Percentiles rank a stretch among this genome's conserved stretches.
These are phyloP conservation scores for Cyberlindnera sargentensis DNA, from an alignment of 805 yeast genomes.

Conservation along the genomic window DNA sequence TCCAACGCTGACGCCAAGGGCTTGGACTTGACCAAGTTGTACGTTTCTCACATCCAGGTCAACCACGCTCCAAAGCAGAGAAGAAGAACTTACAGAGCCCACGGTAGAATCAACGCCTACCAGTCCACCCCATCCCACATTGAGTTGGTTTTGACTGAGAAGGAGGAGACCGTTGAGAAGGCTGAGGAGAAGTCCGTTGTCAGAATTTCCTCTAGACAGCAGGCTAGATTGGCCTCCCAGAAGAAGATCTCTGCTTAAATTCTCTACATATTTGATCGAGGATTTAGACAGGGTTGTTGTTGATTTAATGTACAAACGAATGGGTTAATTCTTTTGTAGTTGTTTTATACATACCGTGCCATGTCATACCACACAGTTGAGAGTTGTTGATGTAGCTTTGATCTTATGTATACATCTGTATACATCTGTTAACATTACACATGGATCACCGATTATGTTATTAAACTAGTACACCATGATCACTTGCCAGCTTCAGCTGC, in stretches of 20 bases:
- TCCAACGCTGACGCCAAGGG: slow-evolving; percentile 99
- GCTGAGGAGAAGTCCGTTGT: slow-evolving; percentile 64
- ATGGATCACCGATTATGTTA: not conserved
- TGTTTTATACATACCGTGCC: not conserved
- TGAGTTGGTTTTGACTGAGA: slow-evolving; percentile 94
- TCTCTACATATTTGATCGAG: not conserved
- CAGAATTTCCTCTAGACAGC: slow-evolving; percentile 85
- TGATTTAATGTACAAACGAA: slow-evolving; percentile 1
- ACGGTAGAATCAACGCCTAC: slow-evolving; percentile 99
- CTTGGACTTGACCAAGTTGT: slow-evolving; percentile 89
- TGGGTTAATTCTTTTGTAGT: not conserved
- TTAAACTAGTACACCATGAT: not conserved
- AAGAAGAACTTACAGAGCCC: slow-evolving; percentile 99
- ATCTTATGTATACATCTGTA: not conserved
- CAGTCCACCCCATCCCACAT: slow-evolving; percentile 98
- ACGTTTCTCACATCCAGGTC: slow-evolving; percentile 97
- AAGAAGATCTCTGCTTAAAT: slow-evolving; percentile 71
- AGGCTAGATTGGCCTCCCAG: slow-evolving; percentile 84
- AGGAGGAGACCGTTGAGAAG: slow-evolving; percentile 89
- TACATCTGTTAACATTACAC: not conserved
- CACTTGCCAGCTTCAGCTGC: slow-evolving; percentile 6
- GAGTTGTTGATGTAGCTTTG: not conserved
- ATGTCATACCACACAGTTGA: not conserved
- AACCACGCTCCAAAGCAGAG: slow-evolving; percentile 99
- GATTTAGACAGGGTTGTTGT: not conserved